phyloP scores from a whole-genome alignment of 768 basidiomycete species.

The Gymnopilus dilepis region DNA sequence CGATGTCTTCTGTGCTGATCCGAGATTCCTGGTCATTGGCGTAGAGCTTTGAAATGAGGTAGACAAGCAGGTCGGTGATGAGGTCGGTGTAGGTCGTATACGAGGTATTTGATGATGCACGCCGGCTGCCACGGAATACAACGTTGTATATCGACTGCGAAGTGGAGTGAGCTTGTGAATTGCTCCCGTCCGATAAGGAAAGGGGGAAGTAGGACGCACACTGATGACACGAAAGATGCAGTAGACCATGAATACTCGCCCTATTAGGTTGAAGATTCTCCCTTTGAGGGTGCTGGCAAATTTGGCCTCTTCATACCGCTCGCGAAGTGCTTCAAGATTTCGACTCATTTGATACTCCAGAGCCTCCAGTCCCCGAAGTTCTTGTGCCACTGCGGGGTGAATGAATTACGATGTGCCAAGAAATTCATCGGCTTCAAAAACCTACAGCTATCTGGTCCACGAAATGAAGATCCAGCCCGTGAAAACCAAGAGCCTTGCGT shows the following conservation, averaged over 20 bases:
- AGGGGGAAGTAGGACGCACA: slow-evolving; percentile 44
- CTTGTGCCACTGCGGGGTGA: slow-evolving; percentile 49
- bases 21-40: slow-evolving; percentile 20
- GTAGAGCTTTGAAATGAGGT: slow-evolving; percentile 34
- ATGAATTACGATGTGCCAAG: background rate
- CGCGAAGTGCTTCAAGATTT: slow-evolving; percentile 56
- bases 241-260: slow-evolving; percentile 66
- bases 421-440: slow-evolving; percentile 5
- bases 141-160: slow-evolving; percentile 55
- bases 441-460: slow-evolving; percentile 49
- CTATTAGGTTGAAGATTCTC: slow-evolving; percentile 48
- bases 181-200: background rate
- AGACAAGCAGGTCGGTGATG: slow-evolving; percentile 41
- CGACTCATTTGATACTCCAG: slow-evolving; percentile 71
- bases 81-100: slow-evolving; percentile 44
- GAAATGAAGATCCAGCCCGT: slow-evolving; percentile 54
- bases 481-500: slow-evolving; percentile 49
- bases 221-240: slow-evolving; percentile 66
- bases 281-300: slow-evolving; percentile 64
- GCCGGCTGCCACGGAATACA: slow-evolving; percentile 43
- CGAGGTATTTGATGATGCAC: slow-evolving; percentile 33
- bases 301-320: slow-evolving; percentile 51
- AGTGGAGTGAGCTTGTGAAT: slow-evolving; percentile 1
- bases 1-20: slow-evolving; percentile 40
- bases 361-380: slow-evolving; percentile 67